phyloP scores from a whole-genome alignment of 192 early-diverging fungal species.

The Entrophospora sp. region DNA sequence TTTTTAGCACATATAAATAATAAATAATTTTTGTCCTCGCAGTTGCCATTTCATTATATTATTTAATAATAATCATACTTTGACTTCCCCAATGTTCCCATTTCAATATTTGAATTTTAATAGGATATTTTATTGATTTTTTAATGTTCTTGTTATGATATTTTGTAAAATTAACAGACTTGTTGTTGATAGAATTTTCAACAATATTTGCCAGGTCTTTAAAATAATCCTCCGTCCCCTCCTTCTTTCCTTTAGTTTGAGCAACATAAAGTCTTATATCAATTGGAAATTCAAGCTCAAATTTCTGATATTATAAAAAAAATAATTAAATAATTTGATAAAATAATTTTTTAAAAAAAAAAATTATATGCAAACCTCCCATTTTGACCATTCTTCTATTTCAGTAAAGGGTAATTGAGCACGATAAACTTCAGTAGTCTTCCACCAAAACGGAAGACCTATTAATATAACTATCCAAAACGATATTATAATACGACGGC shows the following conservation, averaged over 20 bases:
- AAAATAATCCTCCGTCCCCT: background rate
- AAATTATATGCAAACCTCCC: constrained; percentile 38
- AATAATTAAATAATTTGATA: background rate
- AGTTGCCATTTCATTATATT: too few relatives aligned
- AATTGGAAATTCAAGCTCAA: constrained; percentile 25
- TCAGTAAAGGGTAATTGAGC: constrained; percentile 58
- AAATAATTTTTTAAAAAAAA: too few relatives aligned
- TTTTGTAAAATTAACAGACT: background rate
- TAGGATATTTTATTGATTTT: constrained; percentile 19
- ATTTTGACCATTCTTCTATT: constrained; percentile 47
- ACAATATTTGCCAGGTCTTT: background rate
- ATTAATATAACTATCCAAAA: constrained; percentile 53
- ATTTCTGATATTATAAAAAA: constrained; percentile 18
- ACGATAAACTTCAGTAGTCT: constrained; percentile 70
- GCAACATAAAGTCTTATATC: constrained; percentile 18
- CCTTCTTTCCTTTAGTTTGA: too few relatives aligned
- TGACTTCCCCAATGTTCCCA: constrained; percentile 15
- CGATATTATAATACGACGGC: constrained; percentile 34
- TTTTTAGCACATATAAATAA: background rate
- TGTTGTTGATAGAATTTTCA: constrained; percentile 2
- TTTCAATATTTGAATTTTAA: constrained; percentile 3
- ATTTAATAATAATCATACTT: too few relatives aligned
- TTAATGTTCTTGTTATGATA: background rate
- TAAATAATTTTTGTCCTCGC: too few relatives aligned
- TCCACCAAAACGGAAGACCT: constrained; percentile 71